phyloP scores from a whole-genome alignment of 1,284 basidiomycete species.

The Coniferiporia sulphurascens region DNA sequence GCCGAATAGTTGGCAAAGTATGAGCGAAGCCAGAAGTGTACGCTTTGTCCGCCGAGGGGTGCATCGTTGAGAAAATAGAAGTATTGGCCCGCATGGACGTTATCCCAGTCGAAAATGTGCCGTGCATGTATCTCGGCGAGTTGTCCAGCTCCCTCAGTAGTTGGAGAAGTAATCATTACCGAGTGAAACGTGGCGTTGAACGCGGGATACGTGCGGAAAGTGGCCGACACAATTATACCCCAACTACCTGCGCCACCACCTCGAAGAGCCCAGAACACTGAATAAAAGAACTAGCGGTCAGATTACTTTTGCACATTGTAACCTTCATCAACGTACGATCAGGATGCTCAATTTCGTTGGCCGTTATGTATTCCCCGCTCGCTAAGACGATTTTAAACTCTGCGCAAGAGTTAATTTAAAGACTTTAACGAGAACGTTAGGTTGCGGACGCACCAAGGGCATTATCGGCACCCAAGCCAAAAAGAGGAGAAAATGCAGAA shows the following conservation, averaged over 20 bases:
- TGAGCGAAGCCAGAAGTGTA: constrained; percentile 7
- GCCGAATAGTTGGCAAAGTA: constrained; percentile 20
- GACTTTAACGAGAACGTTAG: neutral
- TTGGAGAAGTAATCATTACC: constrained; percentile 13
- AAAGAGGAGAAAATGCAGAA: constrained; percentile 25
- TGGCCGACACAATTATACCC: constrained; percentile 31
- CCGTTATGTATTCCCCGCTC: constrained; percentile 26
- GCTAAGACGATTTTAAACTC: constrained; percentile 29
- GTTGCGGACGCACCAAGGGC: constrained; percentile 23
- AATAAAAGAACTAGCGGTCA: neutral
- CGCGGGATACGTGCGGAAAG: constrained; percentile 29
- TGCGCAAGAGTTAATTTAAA: constrained; percentile 5
- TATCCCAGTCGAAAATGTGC: constrained; percentile 33
- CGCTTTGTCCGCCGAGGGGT: neutral
- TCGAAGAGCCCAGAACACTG: constrained; percentile 33
- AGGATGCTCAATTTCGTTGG: constrained; percentile 22
- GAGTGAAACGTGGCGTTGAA: constrained; percentile 26
- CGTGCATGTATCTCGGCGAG: neutral
- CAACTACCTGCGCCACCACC: constrained; percentile 33
- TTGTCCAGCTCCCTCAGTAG: neutral
- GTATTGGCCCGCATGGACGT: constrained; percentile 28
- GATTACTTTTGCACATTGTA: neutral
- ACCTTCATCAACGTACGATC: constrained; percentile 12
- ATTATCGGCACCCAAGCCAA: constrained; percentile 31
- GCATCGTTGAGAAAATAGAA: constrained; percentile 23